Conservation (phyloP, 2,329 filamentous ascomycete genomes). For the Penicillium sp. region DNA sequence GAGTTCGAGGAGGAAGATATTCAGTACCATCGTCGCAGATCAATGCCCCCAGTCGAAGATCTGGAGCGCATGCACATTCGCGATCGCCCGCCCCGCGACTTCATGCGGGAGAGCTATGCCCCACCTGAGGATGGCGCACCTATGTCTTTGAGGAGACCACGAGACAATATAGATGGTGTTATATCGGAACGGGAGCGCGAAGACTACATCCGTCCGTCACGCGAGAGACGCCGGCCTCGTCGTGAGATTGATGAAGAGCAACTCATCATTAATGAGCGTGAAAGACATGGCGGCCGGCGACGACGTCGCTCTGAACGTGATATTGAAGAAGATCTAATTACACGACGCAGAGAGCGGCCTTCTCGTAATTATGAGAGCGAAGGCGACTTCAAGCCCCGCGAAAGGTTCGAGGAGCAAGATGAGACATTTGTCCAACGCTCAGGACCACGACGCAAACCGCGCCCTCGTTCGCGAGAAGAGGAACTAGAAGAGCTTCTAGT, state of each 20-base stretch:
- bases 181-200: conserved; percentile 13
- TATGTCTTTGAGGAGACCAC: conserved; percentile 30
- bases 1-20: conserved; percentile 27
- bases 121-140: conserved; percentile 30
- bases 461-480: not conserved
- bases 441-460: conserved; percentile 1
- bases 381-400: not conserved
- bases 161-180: conserved; percentile 19
- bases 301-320: conserved; percentile 18
- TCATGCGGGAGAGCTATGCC: conserved; percentile 34
- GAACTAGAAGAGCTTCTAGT: conserved; percentile 3
- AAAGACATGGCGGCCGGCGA: conserved; percentile 14
- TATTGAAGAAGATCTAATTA: conserved; percentile 28
- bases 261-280: conserved; percentile 4
- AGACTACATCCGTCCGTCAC: conserved; percentile 8
- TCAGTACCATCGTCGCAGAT: conserved; percentile 26
- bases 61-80: conserved; percentile 42
- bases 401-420: conserved; percentile 3
- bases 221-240: conserved; percentile 5
- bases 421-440: not conserved
- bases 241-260: conserved; percentile 14
- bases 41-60: conserved; percentile 46
- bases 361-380: conserved; percentile 1
- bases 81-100: conserved; percentile 35
- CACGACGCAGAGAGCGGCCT: conserved; percentile 5